Base-by-base conservation (phyloP, 495 filamentous ascomycete genomes). In the Ramalina intermedia region DNA sequence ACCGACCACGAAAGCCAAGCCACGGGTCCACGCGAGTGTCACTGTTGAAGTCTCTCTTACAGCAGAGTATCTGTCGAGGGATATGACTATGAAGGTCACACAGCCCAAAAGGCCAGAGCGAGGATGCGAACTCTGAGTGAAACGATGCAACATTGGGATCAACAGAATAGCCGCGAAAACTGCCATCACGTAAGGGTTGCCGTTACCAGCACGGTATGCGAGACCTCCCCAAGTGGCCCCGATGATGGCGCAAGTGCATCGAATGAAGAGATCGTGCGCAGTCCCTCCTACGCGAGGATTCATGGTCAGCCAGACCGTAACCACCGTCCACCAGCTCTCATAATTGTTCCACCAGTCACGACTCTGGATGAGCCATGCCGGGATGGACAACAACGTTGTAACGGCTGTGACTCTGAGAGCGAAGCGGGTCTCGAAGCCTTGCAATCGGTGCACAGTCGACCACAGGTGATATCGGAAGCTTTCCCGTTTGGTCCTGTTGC, bases 291-390 rank as follows among this genome's bases (percentile, higher is more conserved):
- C 76, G 42, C 73, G 64, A 29, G 75, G 71, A 50, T 78, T 73
- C 66, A 74, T 71, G 64, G 78, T 76, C 33, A 74, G 54, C 75
- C 75, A 79, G 3, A 68, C 74, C 37, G 70, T 69, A n/a, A 74
- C 62, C 4, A 77, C 74, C 9, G 63, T 63, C 75, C 75, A 79
- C 75, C 75, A 79, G 14, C 59, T 63, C 38, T 75, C 72, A 46
- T 72, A 63, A 4, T 59, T 50, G 53, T 74, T 69, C 69, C 74
- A 79, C 75, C 72, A 78, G 6, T 44, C 51, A 38, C 64, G 53
- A 49, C 62, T 66, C 20, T 64, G 48, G 3, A 48, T 23, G 6
- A 74, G 55, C 68, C 73, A 79, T 14, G 72, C 75, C 9, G 75
- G 75, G 39, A 76, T 55, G 6, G 74, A 68, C 11, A 79, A 57